Conservation (phyloP, 1,139 yeast species). For the Diutina ranongensis region DNA sequence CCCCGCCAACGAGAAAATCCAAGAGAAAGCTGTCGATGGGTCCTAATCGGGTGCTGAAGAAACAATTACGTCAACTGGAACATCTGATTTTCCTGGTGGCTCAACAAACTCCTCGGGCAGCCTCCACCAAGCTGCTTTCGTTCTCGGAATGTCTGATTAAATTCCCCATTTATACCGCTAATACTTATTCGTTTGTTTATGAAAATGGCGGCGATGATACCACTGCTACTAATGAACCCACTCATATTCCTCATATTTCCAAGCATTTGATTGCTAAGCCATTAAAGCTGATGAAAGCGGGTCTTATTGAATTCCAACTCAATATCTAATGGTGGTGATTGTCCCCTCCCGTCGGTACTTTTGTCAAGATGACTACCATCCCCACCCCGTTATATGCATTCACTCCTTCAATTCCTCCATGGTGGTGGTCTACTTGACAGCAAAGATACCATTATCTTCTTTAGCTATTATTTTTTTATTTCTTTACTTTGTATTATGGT, state of each 20-base stretch:
- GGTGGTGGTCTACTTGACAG: not conserved
- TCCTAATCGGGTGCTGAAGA: conserved; percentile 5
- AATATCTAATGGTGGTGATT: not conserved
- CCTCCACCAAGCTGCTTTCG: not conserved
- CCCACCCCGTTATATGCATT: not conserved
- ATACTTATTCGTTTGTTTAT: conserved; percentile 3
- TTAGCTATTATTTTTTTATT: too few relatives aligned
- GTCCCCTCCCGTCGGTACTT: not conserved
- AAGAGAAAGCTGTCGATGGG: not conserved
- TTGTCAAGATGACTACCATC: not conserved
- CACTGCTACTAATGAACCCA: not conserved
- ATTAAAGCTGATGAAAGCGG: conserved; percentile 4
- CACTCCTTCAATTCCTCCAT: conserved; percentile 5
- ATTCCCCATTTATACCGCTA: conserved; percentile 5
- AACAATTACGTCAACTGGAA: conserved; percentile 4
- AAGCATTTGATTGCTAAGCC: not conserved
- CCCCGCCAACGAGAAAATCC: not conserved
- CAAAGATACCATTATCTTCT: not conserved
- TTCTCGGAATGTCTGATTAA: conserved; percentile 5
- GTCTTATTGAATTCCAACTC: conserved; percentile 5
- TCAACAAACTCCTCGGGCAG: not conserved
- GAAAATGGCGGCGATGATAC: conserved; percentile 2
- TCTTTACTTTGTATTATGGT: not conserved
- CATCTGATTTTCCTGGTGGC: conserved; percentile 4
- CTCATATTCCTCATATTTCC: not conserved